A percentile compares a stretch with the other conserved stretches of the same genome.
Conservation (phyloP, 208 protist genomes). For the Trypanosoma lewisi region DNA sequence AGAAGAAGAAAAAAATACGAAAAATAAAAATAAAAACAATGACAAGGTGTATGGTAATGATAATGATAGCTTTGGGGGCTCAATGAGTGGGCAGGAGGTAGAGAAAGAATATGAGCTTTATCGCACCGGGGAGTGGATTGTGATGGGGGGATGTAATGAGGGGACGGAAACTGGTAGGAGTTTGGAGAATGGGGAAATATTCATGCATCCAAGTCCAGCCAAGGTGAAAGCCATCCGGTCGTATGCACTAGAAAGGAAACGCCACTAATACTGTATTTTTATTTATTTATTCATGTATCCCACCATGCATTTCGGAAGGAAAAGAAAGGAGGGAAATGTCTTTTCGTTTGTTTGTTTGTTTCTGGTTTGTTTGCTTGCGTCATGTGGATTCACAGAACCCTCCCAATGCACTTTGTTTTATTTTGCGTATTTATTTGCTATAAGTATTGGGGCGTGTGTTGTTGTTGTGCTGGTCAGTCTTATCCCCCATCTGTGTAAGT, state of each 20-base stretch:
- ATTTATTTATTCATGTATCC: neutral
- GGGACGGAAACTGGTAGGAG: neutral
- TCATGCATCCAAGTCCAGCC: slow-evolving; percentile 8
- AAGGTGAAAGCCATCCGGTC: neutral
- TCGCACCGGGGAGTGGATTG: slow-evolving; percentile 14
- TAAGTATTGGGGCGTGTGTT: no score
- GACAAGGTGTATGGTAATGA: neutral
- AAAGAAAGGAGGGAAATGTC: no score
- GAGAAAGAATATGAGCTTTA: slow-evolving; percentile 3
- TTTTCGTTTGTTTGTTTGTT: no score
- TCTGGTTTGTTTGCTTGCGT: no score
- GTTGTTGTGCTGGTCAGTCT: neutral
- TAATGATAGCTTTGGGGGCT: neutral
- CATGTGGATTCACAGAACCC: no score
- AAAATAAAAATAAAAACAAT: neutral
- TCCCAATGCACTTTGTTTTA: no score
- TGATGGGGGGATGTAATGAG: neutral
- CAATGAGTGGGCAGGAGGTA: neutral
- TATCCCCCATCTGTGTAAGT: neutral
- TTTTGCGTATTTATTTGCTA: no score
- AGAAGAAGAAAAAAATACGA: neutral
- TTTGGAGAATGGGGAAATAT: neutral
- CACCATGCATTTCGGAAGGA: neutral
- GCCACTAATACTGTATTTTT: neutral
- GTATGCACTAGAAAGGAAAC: no score